phyloP scores from a whole-genome alignment of 2,329 filamentous ascomycete species.

The Exophiala lecanii-corni region DNA sequence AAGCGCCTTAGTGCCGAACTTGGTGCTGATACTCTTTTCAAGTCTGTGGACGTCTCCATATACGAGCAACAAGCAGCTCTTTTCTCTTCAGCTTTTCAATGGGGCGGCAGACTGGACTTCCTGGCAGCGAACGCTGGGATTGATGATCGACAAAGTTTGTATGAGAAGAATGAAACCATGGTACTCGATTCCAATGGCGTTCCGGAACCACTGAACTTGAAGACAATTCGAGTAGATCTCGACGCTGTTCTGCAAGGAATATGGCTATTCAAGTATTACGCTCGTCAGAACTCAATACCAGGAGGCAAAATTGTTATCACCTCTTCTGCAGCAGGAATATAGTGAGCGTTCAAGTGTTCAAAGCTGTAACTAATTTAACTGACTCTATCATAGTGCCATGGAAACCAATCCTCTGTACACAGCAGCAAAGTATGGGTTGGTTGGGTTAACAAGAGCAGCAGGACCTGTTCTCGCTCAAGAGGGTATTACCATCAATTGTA shows the following conservation, averaged over 20 bases:
- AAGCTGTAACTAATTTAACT: no score
- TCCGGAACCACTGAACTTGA: neutral
- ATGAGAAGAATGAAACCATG: constrained; percentile 2
- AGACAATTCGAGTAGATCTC: constrained; percentile 3
- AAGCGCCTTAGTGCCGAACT: constrained; percentile 1
- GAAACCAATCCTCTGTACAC: constrained; percentile 2
- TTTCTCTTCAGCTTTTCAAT: constrained; percentile 40
- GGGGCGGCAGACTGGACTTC: constrained; percentile 41
- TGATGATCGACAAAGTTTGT: constrained; percentile 1
- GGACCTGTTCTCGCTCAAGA: constrained; percentile 47
- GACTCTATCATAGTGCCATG: neutral
- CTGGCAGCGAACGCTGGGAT: constrained; percentile 46
- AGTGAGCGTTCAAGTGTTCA: neutral
- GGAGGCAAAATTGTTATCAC: constrained; percentile 7
- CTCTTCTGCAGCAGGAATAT: neutral
- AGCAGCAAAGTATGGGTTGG: constrained; percentile 5
- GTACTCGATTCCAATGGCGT: neutral
- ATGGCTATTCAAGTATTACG: constrained; percentile 4
- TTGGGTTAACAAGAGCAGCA: constrained; percentile 47
- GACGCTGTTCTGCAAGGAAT: neutral
- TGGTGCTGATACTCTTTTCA: constrained; percentile 26
- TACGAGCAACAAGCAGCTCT: constrained; percentile 41
- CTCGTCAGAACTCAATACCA: neutral
- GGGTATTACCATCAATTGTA: constrained; percentile 56
- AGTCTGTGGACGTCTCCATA: constrained; percentile 39